Evolutionary conservation across 805 yeast species (phyloP), one percentile per base, ranked within the genome.

Genomic region (Ogataea ganodermae): DNA sequence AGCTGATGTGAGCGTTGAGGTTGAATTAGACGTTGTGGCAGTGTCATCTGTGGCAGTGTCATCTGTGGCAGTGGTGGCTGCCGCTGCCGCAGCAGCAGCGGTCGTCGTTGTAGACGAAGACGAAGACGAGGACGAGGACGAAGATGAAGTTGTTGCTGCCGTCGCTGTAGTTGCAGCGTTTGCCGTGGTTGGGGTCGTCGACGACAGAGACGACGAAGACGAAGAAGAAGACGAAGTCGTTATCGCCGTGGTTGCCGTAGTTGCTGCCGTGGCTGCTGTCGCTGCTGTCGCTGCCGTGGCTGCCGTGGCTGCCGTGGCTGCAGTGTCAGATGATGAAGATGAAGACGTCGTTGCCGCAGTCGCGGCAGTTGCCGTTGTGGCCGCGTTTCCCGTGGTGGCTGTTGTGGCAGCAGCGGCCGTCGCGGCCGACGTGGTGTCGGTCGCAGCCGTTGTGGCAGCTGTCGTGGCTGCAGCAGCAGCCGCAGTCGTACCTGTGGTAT

Each of bases 1-100:
- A 7, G 63, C 49, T 1, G 70, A 66, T 2, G 72, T 57, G 14
- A 24, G 16, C 7, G 54, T 45, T 0, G 51, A 55, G 41, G 65
- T 59, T 7, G 64, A 16, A 9, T 51, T 44, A 2, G 71, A 53
- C 1, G 71, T 47, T 3, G 48, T 16, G n/a, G 46, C 47, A 22
- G 61, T 26, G 13, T 59, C 43, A 5, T 41, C 33, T 21, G 52
- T 38, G 23, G 43, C 40, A 14, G 49, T 43, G 16, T 24, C 22
- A 6, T 40, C 39, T 6, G 50, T 28, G 12, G 57, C 35, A 3
- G 49, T 35, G 17, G 40, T 21, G 7, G 28, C 28, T 23, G 40
- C 17, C 7, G 9, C 13, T 16, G 42, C 23, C 4, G 35, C 27
- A 2, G 35, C 35, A 21, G 58, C 39, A 13, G 54, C 44, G 7